phyloP scores from a whole-genome alignment of 2,329 filamentous ascomycete genomes.

The Aspergillus amoenus region DNA sequence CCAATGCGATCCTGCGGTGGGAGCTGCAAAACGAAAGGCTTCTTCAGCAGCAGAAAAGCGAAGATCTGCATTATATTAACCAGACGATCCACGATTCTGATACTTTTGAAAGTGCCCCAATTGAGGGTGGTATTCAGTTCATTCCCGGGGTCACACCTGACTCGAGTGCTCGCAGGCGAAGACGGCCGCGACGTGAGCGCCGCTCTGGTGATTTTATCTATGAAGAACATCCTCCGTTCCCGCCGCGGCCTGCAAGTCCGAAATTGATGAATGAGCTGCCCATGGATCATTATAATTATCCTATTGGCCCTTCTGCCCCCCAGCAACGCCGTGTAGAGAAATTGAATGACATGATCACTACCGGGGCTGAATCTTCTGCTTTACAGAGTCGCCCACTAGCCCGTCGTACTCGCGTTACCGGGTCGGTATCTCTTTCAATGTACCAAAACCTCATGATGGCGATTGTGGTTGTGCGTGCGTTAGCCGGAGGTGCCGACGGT shows the following conservation, averaged over 20 bases:
- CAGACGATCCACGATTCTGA: slow-evolving; percentile 32
- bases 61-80: slow-evolving; percentile 36
- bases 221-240: not conserved
- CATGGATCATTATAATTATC: not conserved
- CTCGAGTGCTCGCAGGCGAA: not conserved
- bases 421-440: slow-evolving; percentile 27
- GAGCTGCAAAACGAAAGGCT: slow-evolving; percentile 34
- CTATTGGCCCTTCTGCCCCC: not conserved
- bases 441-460: slow-evolving; percentile 41
- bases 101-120: slow-evolving; percentile 30
- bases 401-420: slow-evolving; percentile 25
- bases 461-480: slow-evolving; percentile 44
- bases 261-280: not conserved
- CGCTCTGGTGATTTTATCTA: not conserved
- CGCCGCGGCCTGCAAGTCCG: not conserved
- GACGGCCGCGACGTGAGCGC: no score
- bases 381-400: slow-evolving; percentile 16
- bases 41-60: slow-evolving; percentile 21
- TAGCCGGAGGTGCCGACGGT: slow-evolving; percentile 46
- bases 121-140: slow-evolving; percentile 36
- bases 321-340: slow-evolving; percentile 30
- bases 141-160: slow-evolving; percentile 18
- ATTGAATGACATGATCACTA: slow-evolving; percentile 20
- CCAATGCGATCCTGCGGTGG: slow-evolving; percentile 37
- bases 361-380: slow-evolving; percentile 5